These are phyloP conservation scores for Neostapfia colusana DNA, from an alignment of 176 grass and related monocot genomes.

Conservation along the genomic window DNA sequence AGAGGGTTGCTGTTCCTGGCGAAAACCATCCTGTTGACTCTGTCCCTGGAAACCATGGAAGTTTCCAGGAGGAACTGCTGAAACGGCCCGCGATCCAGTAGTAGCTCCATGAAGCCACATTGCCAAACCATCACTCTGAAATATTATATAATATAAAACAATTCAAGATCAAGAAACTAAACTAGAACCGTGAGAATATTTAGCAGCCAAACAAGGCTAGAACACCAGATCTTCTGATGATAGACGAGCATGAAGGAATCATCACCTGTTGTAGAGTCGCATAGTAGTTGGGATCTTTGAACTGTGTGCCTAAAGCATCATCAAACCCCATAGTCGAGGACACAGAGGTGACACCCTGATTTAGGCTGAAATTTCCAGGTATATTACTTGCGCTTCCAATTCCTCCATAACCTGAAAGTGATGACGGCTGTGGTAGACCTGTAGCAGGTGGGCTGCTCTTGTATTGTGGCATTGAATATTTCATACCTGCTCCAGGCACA, in stretches of 20 bases:
- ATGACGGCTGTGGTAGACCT: conserved; percentile 63
- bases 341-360: conserved; percentile 52
- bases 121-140: conserved; percentile 53
- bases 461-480: conserved; percentile 83
- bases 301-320: conserved; percentile 74
- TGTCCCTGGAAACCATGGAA: conserved; percentile 79
- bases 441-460: conserved; percentile 66
- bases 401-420: conserved; percentile 63
- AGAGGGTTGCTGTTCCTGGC: conserved; percentile 70
- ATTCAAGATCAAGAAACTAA: neutral
- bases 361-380: conserved; percentile 66
- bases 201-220: neutral
- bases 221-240: conserved; percentile 5
- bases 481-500: conserved; percentile 68
- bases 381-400: conserved; percentile 72
- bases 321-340: conserved; percentile 68
- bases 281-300: conserved; percentile 80
- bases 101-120: conserved; percentile 84
- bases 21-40: conserved; percentile 62
- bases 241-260: neutral
- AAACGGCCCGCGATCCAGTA: conserved; percentile 70
- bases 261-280: conserved; percentile 83
- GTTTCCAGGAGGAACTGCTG: conserved; percentile 63
- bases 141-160: conserved; percentile 16
- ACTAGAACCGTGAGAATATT: neutral